Evolutionary conservation across 75 land plant genomes (phyloP).

Genomic region (Cunninghamia lanceolata): DNA sequence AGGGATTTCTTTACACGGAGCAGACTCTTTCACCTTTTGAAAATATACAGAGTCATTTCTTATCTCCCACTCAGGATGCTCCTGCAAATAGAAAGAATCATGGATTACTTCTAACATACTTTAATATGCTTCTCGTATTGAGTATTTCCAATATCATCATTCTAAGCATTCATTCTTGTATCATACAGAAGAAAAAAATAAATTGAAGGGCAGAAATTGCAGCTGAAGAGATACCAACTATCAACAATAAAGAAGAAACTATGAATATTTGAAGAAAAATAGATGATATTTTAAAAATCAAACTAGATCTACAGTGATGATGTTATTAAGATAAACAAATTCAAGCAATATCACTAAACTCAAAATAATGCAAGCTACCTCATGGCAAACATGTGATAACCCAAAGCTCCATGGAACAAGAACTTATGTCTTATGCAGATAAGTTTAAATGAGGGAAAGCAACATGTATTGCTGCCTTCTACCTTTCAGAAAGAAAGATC

Average conservation of each 20-base stretch:
- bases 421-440: neutral
- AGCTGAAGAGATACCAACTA: neutral
- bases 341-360: neutral
- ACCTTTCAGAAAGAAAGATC: neutral
- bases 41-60: constrained; percentile 62
- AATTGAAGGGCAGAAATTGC: neutral
- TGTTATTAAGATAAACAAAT: neutral
- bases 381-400: neutral
- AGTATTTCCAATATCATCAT: neutral
- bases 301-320: neutral
- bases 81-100: constrained; percentile 44
- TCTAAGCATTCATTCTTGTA: neutral
- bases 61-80: constrained; percentile 91
- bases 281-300: neutral
- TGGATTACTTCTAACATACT: neutral
- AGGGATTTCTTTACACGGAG: constrained; percentile 87
- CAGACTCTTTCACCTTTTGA: constrained; percentile 84
- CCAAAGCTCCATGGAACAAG: neutral
- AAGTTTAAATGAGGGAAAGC: neutral
- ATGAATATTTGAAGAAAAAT: neutral
- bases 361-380: neutral
- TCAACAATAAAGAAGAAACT: neutral
- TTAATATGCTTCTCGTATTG: neutral
- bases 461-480: neutral
- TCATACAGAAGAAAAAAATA: neutral